These are phyloP conservation scores for Blastocystis sp. DNA, from an alignment of 352 stramenopile genomes.

Conservation along the genomic window DNA sequence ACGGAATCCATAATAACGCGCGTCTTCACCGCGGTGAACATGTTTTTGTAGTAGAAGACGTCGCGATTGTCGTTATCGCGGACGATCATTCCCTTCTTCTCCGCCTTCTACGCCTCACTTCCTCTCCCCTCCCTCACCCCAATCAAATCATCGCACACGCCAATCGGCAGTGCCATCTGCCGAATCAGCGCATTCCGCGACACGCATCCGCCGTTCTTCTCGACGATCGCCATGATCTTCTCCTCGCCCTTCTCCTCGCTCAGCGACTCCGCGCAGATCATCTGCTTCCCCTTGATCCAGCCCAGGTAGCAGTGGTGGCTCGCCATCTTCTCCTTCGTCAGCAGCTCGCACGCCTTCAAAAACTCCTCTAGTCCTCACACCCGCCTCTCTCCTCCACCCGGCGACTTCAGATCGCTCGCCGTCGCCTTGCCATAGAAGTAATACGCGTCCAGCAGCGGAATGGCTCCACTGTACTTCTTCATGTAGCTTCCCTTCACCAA, in stretches of 20 bases:
- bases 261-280: slow-evolving; percentile 21
- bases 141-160: slow-evolving; percentile 36
- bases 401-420: slow-evolving; percentile 50
- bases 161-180: slow-evolving; percentile 22
- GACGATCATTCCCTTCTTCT: slow-evolving; percentile 50
- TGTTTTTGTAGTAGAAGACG: slow-evolving; percentile 43
- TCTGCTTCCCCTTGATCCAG: slow-evolving; percentile 42
- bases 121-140: not conserved
- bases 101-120: slow-evolving; percentile 37
- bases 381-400: not conserved
- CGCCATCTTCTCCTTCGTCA: not conserved
- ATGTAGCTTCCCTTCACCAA: not conserved
- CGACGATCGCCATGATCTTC: not conserved
- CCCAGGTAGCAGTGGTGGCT: slow-evolving; percentile 10
- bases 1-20: slow-evolving; percentile 3
- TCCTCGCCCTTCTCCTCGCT: slow-evolving; percentile 20
- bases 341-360: not conserved
- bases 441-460: slow-evolving; percentile 59
- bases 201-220: slow-evolving; percentile 18
- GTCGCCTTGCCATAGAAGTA: slow-evolving; percentile 54
- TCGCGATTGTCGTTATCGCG: slow-evolving; percentile 6
- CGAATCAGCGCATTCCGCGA: slow-evolving; percentile 26
- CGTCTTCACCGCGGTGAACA: slow-evolving; percentile 19
- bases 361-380: slow-evolving; percentile 17
- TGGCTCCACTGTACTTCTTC: slow-evolving; percentile 43